phyloP scores from a whole-genome alignment of 805 yeast genomes.

The Nakazawaea laoshanensis region DNA sequence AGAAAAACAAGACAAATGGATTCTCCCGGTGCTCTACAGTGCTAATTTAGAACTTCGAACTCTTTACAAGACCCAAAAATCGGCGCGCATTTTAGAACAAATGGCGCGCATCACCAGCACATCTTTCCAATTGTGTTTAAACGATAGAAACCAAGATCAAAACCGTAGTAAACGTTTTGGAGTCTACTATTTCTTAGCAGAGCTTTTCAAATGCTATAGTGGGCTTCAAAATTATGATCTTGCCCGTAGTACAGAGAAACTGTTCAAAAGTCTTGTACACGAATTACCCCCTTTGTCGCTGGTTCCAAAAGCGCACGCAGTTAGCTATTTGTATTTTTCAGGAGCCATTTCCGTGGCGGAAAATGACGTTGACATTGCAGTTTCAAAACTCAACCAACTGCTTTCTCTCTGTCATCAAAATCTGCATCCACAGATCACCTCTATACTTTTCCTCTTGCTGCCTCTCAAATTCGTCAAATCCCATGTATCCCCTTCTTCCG shows the following conservation, averaged over 20 bases:
- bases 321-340: conserved; percentile 59
- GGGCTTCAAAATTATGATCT: conserved; percentile 58
- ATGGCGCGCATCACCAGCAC: conserved; percentile 41
- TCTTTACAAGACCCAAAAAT: conserved; percentile 23
- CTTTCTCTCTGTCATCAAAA: conserved; percentile 22
- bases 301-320: conserved; percentile 43
- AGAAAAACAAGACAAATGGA: conserved; percentile 46
- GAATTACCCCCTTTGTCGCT: conserved; percentile 42
- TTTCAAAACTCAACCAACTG: conserved; percentile 44
- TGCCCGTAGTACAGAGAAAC: conserved; percentile 63
- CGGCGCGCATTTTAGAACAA: conserved; percentile 13
- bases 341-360: conserved; percentile 62
- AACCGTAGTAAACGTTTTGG: conserved; percentile 46
- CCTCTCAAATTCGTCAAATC: conserved; percentile 52
- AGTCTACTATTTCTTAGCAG: conserved; percentile 62
- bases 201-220: conserved; percentile 64
- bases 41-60: conserved; percentile 31
- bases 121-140: conserved; percentile 68
- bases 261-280: conserved; percentile 15
- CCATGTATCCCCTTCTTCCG: conserved; percentile 35
- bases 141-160: conserved; percentile 59
- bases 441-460: conserved; percentile 48
- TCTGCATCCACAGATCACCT: conserved; percentile 27
- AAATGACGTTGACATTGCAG: conserved; percentile 45
- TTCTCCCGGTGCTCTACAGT: conserved; percentile 32